phyloP scores from a whole-genome alignment of 345 rosid species.

The Excoecaria cochinchinensis region DNA sequence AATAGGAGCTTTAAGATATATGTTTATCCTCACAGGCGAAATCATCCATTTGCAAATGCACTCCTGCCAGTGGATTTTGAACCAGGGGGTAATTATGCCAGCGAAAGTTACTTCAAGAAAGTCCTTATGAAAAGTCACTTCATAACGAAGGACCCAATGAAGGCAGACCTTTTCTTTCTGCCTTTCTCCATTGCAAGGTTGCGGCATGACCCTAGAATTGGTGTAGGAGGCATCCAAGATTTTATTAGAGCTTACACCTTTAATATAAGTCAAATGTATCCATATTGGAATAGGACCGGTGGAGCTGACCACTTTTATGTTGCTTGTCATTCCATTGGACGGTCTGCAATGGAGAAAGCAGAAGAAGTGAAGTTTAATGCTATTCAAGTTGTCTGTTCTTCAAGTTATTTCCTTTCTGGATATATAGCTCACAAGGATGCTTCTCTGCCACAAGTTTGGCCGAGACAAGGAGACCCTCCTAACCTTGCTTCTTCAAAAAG shows the following conservation, averaged over 20 bases:
- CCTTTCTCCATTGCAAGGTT: constrained; percentile 58
- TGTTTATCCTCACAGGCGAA: constrained; percentile 50
- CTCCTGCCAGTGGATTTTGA: constrained; percentile 47
- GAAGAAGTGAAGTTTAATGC: constrained; percentile 43
- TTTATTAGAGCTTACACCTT: constrained; percentile 42
- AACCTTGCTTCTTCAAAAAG: constrained; percentile 42
- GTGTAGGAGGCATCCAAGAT: constrained; percentile 36
- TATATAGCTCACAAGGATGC: constrained; percentile 59
- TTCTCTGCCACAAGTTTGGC: constrained; percentile 65
- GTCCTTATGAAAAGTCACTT: constrained; percentile 50
- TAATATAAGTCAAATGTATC: constrained; percentile 47
- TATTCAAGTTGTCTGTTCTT: constrained; percentile 62
- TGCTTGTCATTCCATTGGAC: constrained; percentile 63
- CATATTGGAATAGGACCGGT: constrained; percentile 59
- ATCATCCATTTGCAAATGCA: constrained; percentile 45
- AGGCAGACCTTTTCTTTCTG: constrained; percentile 54
- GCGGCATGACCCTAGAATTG: constrained; percentile 51
- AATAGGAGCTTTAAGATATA: constrained; percentile 57
- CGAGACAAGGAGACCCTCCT: constrained; percentile 51
- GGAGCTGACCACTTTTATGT: constrained; percentile 68
- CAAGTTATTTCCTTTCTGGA: constrained; percentile 51
- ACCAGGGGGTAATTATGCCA: constrained; percentile 55
- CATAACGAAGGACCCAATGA: constrained; percentile 42
- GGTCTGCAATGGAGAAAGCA: constrained; percentile 48
- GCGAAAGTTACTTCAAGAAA: constrained; percentile 62